Evolutionary conservation across 768 basidiomycete species (phyloP), one percentile per base, ranked within the genome.

Genomic region (Cystobasidium ongulense): DNA sequence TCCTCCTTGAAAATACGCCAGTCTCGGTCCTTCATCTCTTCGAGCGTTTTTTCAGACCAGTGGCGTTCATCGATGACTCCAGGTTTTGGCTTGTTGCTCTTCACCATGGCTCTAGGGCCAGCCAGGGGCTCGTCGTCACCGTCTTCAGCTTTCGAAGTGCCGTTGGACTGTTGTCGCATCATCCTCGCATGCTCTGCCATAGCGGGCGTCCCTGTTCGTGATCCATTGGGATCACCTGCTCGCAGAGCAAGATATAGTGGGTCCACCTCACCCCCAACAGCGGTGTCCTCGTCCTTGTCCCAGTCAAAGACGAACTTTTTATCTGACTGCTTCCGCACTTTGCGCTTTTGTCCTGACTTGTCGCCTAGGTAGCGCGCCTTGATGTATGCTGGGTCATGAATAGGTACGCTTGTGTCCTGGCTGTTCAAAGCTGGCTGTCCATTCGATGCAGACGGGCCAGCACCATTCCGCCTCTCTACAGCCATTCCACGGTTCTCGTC

Each of bases 1-100:
- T 99, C 96, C 82, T 98, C 96, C 75, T 94, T 84, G 84, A 99
- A 98, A 80, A 99, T 99, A 78, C 96, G 87, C 96, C 96, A 99
- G 80, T 99, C 96, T 61, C 96, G 85, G 79, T 98, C 96, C 80
- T 90, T 92, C 89, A 99, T 97, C 82, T 97, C 93, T 1, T 85
- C 80, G 50, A 98, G 83, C 0, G 88, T 86, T 81, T 99, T 99
- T 18, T 98, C 94, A 0, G 91, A 89, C 96, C 96, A 99, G 83
- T 99, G 96, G 73, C 94, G 85, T 80, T 97, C 96, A 80, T 97
- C 95, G 67, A 90, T 84, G 2, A 90, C 90, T 59, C 86, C 83
- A 82, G 90, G 90, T 73, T 87, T 86, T 13, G 92, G 91, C 80
- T 86, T 87, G 74, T 91, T 84, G 74, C 91, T 83, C 81, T 95